These are phyloP conservation scores for Xylariaceae sp. DNA, from an alignment of 2,329 filamentous ascomycete species.

Conservation along the genomic window DNA sequence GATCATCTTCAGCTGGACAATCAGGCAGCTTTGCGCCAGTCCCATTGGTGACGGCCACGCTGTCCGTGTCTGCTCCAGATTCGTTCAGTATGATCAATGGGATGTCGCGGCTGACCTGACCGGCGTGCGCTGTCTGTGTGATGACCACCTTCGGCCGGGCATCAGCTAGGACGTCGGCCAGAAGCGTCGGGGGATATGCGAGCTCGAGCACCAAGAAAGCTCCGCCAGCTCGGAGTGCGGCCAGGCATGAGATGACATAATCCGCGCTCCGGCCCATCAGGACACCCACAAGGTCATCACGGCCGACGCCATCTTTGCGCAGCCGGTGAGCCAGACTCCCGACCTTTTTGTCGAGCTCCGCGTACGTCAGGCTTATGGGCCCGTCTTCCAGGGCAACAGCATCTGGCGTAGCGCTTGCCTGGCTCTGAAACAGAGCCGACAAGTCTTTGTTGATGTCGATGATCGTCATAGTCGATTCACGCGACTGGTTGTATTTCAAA, in stretches of 20 bases:
- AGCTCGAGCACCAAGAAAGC: slow-evolving; percentile 78
- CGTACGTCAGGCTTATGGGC: slow-evolving; percentile 62
- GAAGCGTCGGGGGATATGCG: slow-evolving; percentile 68
- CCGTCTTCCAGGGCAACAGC: slow-evolving; percentile 71
- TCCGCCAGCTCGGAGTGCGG: slow-evolving; percentile 72
- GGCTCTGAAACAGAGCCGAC: slow-evolving; percentile 64
- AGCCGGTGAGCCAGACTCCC: slow-evolving; percentile 60
- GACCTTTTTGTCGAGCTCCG: slow-evolving; percentile 63
- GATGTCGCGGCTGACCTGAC: slow-evolving; percentile 59
- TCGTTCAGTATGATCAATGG: slow-evolving; percentile 64
- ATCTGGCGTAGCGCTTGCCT: slow-evolving; percentile 65
- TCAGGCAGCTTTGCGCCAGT: slow-evolving; percentile 41
- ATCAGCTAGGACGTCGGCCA: slow-evolving; percentile 74
- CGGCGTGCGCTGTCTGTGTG: slow-evolving; percentile 60
- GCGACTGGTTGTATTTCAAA: too few relatives aligned
- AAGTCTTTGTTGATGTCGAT: slow-evolving; percentile 71
- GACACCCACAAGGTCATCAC: slow-evolving; percentile 71
- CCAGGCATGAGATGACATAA: slow-evolving; percentile 75
- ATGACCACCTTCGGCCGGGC: slow-evolving; percentile 67
- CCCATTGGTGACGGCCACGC: slow-evolving; percentile 20
- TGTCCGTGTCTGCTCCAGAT: slow-evolving; percentile 27
- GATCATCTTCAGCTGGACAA: slow-evolving; percentile 59
- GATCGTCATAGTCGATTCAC: slow-evolving; percentile 48
- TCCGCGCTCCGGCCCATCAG: slow-evolving; percentile 71
- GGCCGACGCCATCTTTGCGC: slow-evolving; percentile 62